Evolutionary conservation across 1,139 yeast genomes (phyloP), one percentile per base, ranked within the genome.

Genomic region (Scheffersomyces illinoinensis): DNA sequence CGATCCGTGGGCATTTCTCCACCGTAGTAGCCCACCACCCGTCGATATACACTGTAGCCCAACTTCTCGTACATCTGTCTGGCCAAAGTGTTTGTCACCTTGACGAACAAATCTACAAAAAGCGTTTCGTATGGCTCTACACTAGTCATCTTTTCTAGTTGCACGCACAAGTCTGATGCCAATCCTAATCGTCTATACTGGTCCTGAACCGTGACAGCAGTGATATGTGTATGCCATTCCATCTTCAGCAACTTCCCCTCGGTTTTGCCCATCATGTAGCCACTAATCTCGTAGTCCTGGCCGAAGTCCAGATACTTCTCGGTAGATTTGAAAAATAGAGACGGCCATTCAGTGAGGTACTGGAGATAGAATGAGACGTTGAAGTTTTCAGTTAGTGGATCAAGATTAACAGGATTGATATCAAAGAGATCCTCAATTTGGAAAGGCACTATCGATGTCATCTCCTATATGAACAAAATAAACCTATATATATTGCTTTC

Each of bases 161-260:
- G 86, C 52, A 83, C 78, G 69, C 97, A 93, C 58, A 93, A 79
- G 60, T 84, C 84, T 2, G 90, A 86, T 0, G 98, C 99, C 54
- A 93, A 77, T 1, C 97, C 97, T 21, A 95, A 81, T 60, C 99
- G 78, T 60, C 99, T 79, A 69, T 90, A 93, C 57, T 87, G 88
- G 26, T 91, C 88, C 61, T 90, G 90, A 0, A 96, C 90, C 0
- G 99, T 93, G 2, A 96, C 97, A 0, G 99, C 99, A 0, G 98
- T 93, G 59, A 96, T 93, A 73, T 96, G 99, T 0, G 97, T 87
- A 70, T 96, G 99, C 97, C 98, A 95, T 64, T 93, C 96, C 57
- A 83, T 85, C 19, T 83, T 85, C 23, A 79, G 76, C 50, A 79
- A 62, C 57, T 75, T 68, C 1, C 99, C 99, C 73, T 96, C 99